phyloP scores from a whole-genome alignment of 495 filamentous ascomycete genomes.

The Hamigera avellanea region DNA sequence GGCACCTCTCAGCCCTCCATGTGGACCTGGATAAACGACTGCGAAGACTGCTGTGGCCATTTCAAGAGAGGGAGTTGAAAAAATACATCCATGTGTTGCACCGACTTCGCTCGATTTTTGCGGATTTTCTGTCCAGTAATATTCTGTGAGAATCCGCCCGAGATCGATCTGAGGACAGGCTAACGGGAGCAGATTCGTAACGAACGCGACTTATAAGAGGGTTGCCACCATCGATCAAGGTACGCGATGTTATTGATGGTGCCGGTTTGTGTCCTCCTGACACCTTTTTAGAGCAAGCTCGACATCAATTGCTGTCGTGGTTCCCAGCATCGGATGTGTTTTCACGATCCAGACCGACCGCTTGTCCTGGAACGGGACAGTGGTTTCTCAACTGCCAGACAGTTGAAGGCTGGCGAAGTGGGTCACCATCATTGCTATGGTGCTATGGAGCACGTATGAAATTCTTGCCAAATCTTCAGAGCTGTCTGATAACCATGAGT shows the following conservation, averaged over 20 bases:
- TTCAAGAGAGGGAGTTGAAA: conserved; percentile 4
- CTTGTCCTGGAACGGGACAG: conserved; percentile 2
- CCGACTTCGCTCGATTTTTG: conserved; percentile 1
- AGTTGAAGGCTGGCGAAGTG: conserved; percentile 1
- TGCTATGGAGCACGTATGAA: conserved; percentile 1
- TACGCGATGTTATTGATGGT: background rate
- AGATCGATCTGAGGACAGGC: background rate
- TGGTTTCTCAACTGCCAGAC: conserved; percentile 1
- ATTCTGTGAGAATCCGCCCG: background rate
- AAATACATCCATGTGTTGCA: conserved; percentile 3
- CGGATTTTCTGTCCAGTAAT: conserved; percentile 3
- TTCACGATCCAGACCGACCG: background rate
- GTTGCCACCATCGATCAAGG: background rate
- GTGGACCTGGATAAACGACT: conserved; percentile 5
- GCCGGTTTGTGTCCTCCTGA: background rate
- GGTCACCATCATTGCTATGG: conserved; percentile 1
- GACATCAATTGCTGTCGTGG: background rate
- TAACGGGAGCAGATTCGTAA: background rate
- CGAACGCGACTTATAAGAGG: background rate
- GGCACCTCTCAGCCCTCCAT: conserved; percentile 4
- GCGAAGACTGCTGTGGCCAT: conserved; percentile 3
- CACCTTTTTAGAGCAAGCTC: background rate
- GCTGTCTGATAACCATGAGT: background rate
- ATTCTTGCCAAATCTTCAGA: background rate
- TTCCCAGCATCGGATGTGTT: background rate